A percentile compares a stretch with the other conserved stretches of the same genome.
Evolutionary conservation across 2,329 filamentous ascomycete genomes (phyloP).

Genomic region (Cercospora beticola): DNA sequence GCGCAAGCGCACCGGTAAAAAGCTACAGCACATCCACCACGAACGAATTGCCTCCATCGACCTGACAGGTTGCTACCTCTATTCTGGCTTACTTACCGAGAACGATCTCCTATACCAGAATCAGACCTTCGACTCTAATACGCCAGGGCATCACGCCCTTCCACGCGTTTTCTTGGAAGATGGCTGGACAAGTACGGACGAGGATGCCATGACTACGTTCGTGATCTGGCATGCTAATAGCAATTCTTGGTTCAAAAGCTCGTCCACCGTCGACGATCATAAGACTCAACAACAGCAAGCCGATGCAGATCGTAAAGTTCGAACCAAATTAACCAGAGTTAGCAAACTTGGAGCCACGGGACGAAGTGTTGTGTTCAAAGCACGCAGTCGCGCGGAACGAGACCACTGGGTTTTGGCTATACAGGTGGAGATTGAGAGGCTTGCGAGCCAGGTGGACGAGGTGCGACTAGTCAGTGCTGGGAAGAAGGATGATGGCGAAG

Average conservation of each 20-base stretch:
- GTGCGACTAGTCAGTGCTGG: slow-evolving; percentile 44
- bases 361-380: slow-evolving; percentile 64
- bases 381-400: slow-evolving; percentile 62
- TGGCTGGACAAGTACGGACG: slow-evolving; percentile 61
- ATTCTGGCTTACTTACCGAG: slow-evolving; percentile 63
- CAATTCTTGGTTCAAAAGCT: slow-evolving; percentile 55
- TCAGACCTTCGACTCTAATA: slow-evolving; percentile 63
- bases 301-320: slow-evolving; percentile 10
- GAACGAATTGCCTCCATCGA: slow-evolving; percentile 60
- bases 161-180: slow-evolving; percentile 62
- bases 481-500: background rate
- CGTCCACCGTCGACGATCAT: slow-evolving; percentile 35
- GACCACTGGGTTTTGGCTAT: slow-evolving; percentile 68
- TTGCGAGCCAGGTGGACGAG: slow-evolving; percentile 54
- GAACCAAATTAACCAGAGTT: slow-evolving; percentile 56
- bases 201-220: slow-evolving; percentile 66
- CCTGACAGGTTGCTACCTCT: slow-evolving; percentile 64
- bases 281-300: slow-evolving; percentile 20
- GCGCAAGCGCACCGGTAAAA: slow-evolving; percentile 55
- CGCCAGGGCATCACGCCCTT: slow-evolving; percentile 59
- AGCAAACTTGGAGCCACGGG: slow-evolving; percentile 61
- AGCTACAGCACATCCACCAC: slow-evolving; percentile 61
- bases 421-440: slow-evolving; percentile 63
- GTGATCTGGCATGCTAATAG: slow-evolving; percentile 64
- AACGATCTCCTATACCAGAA: slow-evolving; percentile 64